Conservation (phyloP, 2,329 filamentous ascomycete species). For the Ilyonectria destructans region DNA sequence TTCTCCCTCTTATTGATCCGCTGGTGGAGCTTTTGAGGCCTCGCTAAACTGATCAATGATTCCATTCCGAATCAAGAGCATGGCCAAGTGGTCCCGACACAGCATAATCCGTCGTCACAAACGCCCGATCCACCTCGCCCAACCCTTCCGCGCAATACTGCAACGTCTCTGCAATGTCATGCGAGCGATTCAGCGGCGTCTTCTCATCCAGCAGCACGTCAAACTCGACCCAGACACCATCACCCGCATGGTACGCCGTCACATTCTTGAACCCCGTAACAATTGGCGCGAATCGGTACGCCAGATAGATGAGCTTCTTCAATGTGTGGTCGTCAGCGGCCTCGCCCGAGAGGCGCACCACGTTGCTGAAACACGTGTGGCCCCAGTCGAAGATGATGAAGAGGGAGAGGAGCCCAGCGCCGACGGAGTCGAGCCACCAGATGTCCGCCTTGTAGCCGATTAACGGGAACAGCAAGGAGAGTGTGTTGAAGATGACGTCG, state of each 20-base stretch:
- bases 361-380: constrained; percentile 62
- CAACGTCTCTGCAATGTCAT: constrained; percentile 55
- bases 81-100: constrained; percentile 52
- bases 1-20: too few species aligned
- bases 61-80: constrained; percentile 49
- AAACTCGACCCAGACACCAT: constrained; percentile 55
- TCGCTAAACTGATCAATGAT: constrained; percentile 34
- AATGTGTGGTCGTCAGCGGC: constrained; percentile 50
- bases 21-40: too few species aligned
- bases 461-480: constrained; percentile 89
- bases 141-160: constrained; percentile 55
- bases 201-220: constrained; percentile 53
- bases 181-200: constrained; percentile 51
- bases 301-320: constrained; percentile 53
- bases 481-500: constrained; percentile 90
- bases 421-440: constrained; percentile 79
- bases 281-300: constrained; percentile 53
- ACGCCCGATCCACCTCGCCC: constrained; percentile 52
- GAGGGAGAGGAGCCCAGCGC: constrained; percentile 74
- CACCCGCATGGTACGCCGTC: constrained; percentile 54
- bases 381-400: constrained; percentile 82
- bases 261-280: constrained; percentile 55
- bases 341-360: constrained; percentile 52
- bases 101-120: constrained; percentile 56
- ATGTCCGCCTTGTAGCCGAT: constrained; percentile 71